Evolutionary conservation across 805 yeast species (phyloP).

Genomic region (Cyberlindnera subsufficiens): DNA sequence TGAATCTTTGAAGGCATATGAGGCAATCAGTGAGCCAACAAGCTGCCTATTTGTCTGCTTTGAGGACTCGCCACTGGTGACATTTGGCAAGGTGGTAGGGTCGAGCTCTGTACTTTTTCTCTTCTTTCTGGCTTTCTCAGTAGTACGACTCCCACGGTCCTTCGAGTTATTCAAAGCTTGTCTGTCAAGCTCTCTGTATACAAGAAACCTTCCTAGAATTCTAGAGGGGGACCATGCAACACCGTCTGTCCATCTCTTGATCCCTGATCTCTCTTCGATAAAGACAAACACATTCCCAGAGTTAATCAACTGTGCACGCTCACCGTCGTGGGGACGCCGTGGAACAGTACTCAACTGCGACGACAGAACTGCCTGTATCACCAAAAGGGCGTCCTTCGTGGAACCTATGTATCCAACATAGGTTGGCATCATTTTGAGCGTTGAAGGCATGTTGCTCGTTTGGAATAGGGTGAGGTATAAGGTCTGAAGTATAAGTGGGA

Average conservation of each 20-base stretch:
- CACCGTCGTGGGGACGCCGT: constrained; percentile 79
- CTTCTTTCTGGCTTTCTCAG: constrained; percentile 5
- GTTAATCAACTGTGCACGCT: constrained; percentile 55
- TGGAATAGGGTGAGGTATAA: too few relatives aligned
- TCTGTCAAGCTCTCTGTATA: constrained; percentile 66
- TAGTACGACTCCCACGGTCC: constrained; percentile 2
- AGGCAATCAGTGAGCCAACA: constrained; percentile 52
- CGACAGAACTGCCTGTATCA: constrained; percentile 73
- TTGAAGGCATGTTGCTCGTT: constrained; percentile 3
- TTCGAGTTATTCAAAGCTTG: constrained; percentile 25
- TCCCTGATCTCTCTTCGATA: constrained; percentile 74
- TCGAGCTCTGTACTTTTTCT: constrained; percentile 1
- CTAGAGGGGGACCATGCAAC: constrained; percentile 90
- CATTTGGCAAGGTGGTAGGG: neutral
- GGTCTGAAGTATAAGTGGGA: too few relatives aligned
- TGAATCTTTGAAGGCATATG: constrained; percentile 58
- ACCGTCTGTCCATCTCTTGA: constrained; percentile 97
- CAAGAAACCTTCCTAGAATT: constrained; percentile 76
- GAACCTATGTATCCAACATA: constrained; percentile 60
- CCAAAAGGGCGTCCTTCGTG: constrained; percentile 75
- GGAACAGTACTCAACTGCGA: constrained; percentile 56
- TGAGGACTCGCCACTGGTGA: neutral
- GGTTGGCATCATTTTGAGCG: constrained; percentile 16
- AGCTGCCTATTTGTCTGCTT: constrained; percentile 28
- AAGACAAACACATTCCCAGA: constrained; percentile 84